These are phyloP conservation scores for Termitomyces sp. DNA, from an alignment of 768 basidiomycete species.

Conservation along the genomic window DNA sequence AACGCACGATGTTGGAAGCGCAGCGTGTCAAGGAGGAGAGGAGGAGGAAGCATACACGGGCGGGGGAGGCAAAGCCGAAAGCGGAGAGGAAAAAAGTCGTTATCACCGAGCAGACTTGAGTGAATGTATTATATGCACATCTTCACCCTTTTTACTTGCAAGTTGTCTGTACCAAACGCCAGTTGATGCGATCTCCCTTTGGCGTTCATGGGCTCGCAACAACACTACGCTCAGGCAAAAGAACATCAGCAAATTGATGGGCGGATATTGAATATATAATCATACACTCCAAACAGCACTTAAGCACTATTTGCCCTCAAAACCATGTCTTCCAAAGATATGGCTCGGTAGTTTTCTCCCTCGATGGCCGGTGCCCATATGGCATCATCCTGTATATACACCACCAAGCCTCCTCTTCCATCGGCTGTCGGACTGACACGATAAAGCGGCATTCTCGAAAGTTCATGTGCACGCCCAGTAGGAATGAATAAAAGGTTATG, in stretches of 20 bases:
- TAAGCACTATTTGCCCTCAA: conserved; percentile 36
- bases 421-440: conserved; percentile 72
- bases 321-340: conserved; percentile 88
- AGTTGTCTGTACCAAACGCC: neutral
- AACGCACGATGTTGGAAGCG: conserved; percentile 90
- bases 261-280: neutral
- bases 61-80: conserved; percentile 82
- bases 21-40: conserved; percentile 90
- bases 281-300: neutral
- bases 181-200: neutral
- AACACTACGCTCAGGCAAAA: neutral
- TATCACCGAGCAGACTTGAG: conserved; percentile 66
- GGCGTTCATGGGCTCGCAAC: neutral
- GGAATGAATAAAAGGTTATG: conserved; percentile 90
- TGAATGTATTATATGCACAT: neutral
- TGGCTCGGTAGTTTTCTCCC: conserved; percentile 65
- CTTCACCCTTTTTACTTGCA: neutral
- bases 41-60: conserved; percentile 81
- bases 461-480: conserved; percentile 77
- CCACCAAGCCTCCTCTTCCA: conserved; percentile 80
- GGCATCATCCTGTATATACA: conserved; percentile 91
- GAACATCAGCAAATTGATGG: neutral
- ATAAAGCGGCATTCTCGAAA: conserved; percentile 86
- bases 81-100: conserved; percentile 89
- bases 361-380: conserved; percentile 70